Percentiles rank a stretch among this genome's conserved stretches.
These are phyloP conservation scores for Populus tomentosa DNA, from an alignment of 441 rosid genomes.

Conservation along the genomic window DNA sequence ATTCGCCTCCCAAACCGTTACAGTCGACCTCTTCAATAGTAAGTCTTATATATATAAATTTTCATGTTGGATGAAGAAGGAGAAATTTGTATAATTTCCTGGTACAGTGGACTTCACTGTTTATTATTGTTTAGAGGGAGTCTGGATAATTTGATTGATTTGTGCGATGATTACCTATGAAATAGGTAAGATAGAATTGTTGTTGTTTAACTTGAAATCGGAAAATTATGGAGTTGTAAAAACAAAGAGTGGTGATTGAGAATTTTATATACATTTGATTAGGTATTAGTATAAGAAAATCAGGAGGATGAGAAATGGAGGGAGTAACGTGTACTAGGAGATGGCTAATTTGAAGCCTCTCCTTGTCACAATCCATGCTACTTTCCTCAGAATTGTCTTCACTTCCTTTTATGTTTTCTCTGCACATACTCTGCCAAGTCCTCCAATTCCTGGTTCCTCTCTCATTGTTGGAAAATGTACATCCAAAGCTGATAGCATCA, in stretches of 20 bases:
- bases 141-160: background rate
- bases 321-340: background rate
- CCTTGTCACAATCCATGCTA: background rate
- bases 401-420: background rate
- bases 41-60: constrained; percentile 4
- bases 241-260: background rate
- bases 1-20: constrained; percentile 44
- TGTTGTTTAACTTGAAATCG: background rate
- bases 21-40: constrained; percentile 56
- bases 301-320: background rate
- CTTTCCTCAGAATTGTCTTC: background rate
- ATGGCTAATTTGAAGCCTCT: background rate
- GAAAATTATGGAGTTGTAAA: background rate
- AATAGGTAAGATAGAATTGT: background rate
- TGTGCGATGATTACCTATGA: background rate
- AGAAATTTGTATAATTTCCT: background rate
- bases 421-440: background rate
- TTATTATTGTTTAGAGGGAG: background rate
- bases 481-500: background rate
- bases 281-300: background rate
- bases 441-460: background rate
- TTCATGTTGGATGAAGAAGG: background rate
- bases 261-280: background rate
- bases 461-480: background rate
- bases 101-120: background rate